phyloP scores from a whole-genome alignment of 352 stramenopile genomes.

The Plasmopara muralis region DNA sequence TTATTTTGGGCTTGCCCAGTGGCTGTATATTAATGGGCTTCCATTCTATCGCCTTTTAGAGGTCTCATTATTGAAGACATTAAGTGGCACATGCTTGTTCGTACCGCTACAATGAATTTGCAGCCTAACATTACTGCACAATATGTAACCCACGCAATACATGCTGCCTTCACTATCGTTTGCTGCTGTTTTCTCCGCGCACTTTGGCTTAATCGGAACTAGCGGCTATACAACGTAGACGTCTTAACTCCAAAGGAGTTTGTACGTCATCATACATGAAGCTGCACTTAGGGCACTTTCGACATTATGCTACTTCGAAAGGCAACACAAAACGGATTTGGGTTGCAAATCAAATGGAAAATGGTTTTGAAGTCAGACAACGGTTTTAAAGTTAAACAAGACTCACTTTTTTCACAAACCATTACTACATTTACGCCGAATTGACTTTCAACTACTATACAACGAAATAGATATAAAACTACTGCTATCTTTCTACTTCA shows the following conservation, averaged over 20 bases:
- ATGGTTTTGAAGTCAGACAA: not conserved
- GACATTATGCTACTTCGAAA: not conserved
- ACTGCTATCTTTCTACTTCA: not conserved
- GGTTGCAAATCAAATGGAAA: not conserved
- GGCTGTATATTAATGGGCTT: constrained; percentile 2
- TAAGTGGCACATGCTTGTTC: not conserved
- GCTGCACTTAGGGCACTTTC: not conserved
- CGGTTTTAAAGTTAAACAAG: not conserved
- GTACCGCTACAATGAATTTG: not conserved
- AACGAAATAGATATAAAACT: not conserved
- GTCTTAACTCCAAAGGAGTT: not conserved
- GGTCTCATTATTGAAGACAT: not conserved
- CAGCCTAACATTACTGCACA: not conserved
- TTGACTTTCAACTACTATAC: too few species aligned
- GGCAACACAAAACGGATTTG: not conserved
- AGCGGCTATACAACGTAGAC: constrained; percentile 3
- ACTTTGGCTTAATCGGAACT: constrained; percentile 7
- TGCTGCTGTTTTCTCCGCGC: constrained; percentile 5
- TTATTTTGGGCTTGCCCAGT: constrained; percentile 9
- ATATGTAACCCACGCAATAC: constrained; percentile 1
- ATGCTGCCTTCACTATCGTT: constrained; percentile 2
- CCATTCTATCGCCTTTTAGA: constrained; percentile 3
- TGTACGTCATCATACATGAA: not conserved
- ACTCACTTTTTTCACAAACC: too few species aligned
- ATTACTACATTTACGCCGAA: too few species aligned